A percentile compares a stretch with the other conserved stretches of the same genome.
phyloP scores from a whole-genome alignment of 352 stramenopile genomes.

The Thalassiosira exigua region DNA sequence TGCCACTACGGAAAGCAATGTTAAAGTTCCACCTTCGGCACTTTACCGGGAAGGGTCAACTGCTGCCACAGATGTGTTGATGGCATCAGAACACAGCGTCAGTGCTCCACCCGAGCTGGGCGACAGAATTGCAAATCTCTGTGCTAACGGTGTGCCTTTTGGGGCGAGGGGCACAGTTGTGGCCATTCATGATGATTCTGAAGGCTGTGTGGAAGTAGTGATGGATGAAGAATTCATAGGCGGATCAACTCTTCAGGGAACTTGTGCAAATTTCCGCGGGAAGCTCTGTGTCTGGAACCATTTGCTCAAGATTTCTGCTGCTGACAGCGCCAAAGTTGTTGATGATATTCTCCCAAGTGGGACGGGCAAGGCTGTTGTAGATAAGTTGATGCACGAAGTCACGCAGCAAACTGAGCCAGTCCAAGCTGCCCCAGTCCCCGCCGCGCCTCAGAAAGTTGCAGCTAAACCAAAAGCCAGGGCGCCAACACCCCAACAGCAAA shows the following conservation, averaged over 20 bases:
- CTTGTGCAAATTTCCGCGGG: constrained; percentile 93
- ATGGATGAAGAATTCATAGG: constrained; percentile 97
- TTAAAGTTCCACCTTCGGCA: constrained; percentile 81
- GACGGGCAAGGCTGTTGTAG: constrained; percentile 64
- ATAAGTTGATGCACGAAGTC: constrained; percentile 71
- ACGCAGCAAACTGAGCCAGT: constrained; percentile 30
- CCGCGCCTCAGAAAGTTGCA: constrained; percentile 11
- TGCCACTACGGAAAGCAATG: constrained; percentile 75
- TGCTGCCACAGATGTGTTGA: constrained; percentile 75
- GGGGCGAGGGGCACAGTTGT: constrained; percentile 97
- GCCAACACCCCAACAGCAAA: constrained; percentile 25
- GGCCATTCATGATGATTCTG: constrained; percentile 91
- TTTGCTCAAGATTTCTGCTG: constrained; percentile 79
- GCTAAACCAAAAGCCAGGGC: constrained; percentile 3
- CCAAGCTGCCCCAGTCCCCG: background rate
- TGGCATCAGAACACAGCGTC: constrained; percentile 75
- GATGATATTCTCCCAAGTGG: constrained; percentile 75
- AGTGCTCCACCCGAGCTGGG: constrained; percentile 89
- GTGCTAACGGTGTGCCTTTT: constrained; percentile 94
- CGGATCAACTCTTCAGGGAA: constrained; percentile 93
- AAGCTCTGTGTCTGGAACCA: constrained; percentile 93
- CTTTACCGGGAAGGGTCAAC: constrained; percentile 81
- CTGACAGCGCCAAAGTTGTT: constrained; percentile 74
- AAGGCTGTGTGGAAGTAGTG: constrained; percentile 96
- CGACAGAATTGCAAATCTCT: constrained; percentile 98